These are phyloP conservation scores for Pseudogymnoascus sp. DNA, from an alignment of 2,329 filamentous ascomycete genomes.

Conservation along the genomic window DNA sequence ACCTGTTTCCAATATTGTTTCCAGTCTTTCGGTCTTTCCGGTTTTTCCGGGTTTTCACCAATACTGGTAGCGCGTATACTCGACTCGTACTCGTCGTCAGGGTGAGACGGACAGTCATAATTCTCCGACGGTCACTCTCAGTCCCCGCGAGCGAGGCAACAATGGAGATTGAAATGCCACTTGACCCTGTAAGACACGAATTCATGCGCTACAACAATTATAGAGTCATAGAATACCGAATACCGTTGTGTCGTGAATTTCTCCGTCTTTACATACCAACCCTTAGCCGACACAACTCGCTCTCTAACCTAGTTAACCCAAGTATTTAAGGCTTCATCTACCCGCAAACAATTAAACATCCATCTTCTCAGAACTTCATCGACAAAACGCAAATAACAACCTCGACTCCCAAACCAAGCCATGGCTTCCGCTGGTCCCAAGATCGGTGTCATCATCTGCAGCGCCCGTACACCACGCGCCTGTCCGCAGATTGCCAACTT, in stretches of 20 bases:
- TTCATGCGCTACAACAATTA: not conserved
- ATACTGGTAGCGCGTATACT: not conserved
- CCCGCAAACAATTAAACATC: not conserved
- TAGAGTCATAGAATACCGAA: not conserved
- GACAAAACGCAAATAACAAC: not conserved
- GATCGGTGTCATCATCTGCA: slow-evolving; percentile 32
- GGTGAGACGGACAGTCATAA: not conserved
- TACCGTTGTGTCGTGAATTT: not conserved
- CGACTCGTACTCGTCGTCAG: not conserved
- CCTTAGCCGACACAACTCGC: not conserved
- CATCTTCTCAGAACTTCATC: not conserved
- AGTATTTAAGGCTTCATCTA: not conserved
- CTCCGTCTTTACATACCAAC: not conserved
- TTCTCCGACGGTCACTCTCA: not conserved
- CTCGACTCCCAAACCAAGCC: not conserved
- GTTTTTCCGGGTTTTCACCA: not conserved
- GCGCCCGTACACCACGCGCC: slow-evolving; percentile 30
- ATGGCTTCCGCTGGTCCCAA: not conserved
- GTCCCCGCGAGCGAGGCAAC: not conserved
- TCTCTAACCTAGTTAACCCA: not conserved
- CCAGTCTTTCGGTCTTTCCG: not conserved
- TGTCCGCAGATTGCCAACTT: slow-evolving; percentile 30
- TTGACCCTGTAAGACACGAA: not conserved
- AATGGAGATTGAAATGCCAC: not conserved
- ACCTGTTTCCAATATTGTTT: not conserved